Evolutionary conservation across 305 asterid genomes (phyloP).

Genomic region (Plantago lanceolata): DNA sequence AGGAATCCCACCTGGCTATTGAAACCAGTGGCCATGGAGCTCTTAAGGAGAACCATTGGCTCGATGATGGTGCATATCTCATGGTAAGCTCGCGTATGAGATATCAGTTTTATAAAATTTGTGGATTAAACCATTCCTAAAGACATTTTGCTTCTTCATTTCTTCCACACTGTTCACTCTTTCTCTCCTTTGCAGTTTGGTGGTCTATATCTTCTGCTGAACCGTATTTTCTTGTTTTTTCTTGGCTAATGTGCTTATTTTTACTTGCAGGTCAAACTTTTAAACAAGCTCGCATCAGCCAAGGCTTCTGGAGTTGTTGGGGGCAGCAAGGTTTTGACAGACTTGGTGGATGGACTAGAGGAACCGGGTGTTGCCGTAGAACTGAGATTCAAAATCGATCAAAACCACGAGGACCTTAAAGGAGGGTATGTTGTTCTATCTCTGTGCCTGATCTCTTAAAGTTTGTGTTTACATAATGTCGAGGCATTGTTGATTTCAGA

Average conservation of each 20-base stretch:
- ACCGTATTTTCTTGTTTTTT: constrained; percentile 8
- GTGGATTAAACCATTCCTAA: neutral
- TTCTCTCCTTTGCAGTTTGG: constrained; percentile 5
- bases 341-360: constrained; percentile 84
- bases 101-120: constrained; percentile 1
- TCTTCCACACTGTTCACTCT: neutral
- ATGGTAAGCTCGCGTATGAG: constrained; percentile 52
- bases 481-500: constrained; percentile 38
- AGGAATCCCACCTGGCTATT: constrained; percentile 91
- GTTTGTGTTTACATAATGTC: constrained; percentile 10
- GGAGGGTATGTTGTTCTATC: constrained; percentile 60
- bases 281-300: constrained; percentile 93
- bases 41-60: constrained; percentile 98
- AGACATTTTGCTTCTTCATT: constrained; percentile 1
- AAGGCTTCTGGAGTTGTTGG: constrained; percentile 71
- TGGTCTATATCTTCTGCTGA: neutral
- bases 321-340: constrained; percentile 92
- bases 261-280: constrained; percentile 68
- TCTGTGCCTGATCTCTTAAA: constrained; percentile 12
- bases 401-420: constrained; percentile 72
- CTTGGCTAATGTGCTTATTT: constrained; percentile 13
- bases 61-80: constrained; percentile 97
- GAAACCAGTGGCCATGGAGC: constrained; percentile 99
- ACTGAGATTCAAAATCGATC: constrained; percentile 82
- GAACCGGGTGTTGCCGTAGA: constrained; percentile 79